Evolutionary conservation across 306 rosid species (phyloP).

Genomic region (Pachyrhizus erosus): DNA sequence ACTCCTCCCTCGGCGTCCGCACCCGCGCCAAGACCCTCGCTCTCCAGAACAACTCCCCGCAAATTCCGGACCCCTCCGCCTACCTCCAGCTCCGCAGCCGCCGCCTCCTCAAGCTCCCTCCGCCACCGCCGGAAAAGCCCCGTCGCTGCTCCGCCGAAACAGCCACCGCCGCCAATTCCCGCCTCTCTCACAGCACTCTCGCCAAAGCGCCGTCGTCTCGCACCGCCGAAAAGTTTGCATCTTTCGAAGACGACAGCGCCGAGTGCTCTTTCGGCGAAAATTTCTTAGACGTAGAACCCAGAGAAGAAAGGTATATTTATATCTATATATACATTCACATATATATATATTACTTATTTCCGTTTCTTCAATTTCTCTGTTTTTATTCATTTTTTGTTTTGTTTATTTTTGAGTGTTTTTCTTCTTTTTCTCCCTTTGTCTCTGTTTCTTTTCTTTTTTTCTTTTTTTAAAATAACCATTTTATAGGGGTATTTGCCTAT

Average conservation of each 20-base stretch:
- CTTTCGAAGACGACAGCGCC: conserved; percentile 41
- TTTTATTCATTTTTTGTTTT: neutral
- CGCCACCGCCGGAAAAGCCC: conserved; percentile 26
- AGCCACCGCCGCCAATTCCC: conserved; percentile 41
- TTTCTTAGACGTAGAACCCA: conserved; percentile 54
- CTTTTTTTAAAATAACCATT: neutral
- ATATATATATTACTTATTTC: too few species aligned
- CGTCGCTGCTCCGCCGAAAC: too few species aligned
- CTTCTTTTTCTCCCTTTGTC: neutral
- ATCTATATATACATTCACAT: too few species aligned
- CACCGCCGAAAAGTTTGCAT: neutral
- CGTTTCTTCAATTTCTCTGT: neutral
- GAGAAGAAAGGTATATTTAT: conserved; percentile 63
- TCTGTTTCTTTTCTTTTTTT: neutral
- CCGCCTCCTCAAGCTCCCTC: conserved; percentile 68
- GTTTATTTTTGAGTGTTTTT: neutral
- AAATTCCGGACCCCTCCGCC: conserved; percentile 45
- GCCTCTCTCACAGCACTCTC: conserved; percentile 33
- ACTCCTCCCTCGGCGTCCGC: conserved; percentile 66
- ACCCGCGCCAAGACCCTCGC: conserved; percentile 84
- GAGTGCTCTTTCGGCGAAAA: conserved; percentile 76
- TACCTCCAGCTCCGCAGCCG: conserved; percentile 90
- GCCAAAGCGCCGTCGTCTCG: conserved; percentile 33
- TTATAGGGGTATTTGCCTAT: neutral
- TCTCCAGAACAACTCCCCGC: conserved; percentile 49